A percentile compares a stretch with the other conserved stretches of the same genome.
phyloP scores from a whole-genome alignment of 805 yeast genomes.

The Nematodospora valgi region DNA sequence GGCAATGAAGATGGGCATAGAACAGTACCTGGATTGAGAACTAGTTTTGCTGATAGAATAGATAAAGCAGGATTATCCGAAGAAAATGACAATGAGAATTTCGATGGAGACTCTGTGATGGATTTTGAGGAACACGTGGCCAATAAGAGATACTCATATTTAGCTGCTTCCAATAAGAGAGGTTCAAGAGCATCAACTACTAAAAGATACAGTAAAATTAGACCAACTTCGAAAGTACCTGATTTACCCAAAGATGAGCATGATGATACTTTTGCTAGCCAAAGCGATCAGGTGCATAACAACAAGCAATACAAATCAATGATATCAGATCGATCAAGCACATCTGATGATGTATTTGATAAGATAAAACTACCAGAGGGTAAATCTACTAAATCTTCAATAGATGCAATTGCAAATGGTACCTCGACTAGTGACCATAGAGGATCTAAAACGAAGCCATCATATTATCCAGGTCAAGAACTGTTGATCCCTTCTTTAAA shows the following conservation, averaged over 20 bases:
- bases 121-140: conserved; percentile 41
- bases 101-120: conserved; percentile 33
- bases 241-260: conserved; percentile 20
- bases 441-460: conserved; percentile 15
- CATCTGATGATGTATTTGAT: conserved; percentile 36
- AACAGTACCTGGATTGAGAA: conserved; percentile 26
- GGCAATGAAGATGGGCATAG: conserved; percentile 16
- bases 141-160: conserved; percentile 37
- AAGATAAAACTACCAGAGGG: conserved; percentile 47
- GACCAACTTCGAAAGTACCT: conserved; percentile 29
- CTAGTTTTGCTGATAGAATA: conserved; percentile 42
- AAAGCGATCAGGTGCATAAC: conserved; percentile 20
- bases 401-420: conserved; percentile 8
- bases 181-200: conserved; percentile 22
- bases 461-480: conserved; percentile 33
- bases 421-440: conserved; percentile 5
- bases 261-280: conserved; percentile 42
- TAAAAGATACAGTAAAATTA: conserved; percentile 10
- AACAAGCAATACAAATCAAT: conserved; percentile 13
- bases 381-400: conserved; percentile 10
- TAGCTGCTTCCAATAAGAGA: conserved; percentile 26
- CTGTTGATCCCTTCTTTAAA: conserved; percentile 31
- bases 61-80: conserved; percentile 34
- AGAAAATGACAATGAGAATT: conserved; percentile 28
- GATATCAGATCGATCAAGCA: conserved; percentile 12